Conservation (phyloP, 1,284 basidiomycete species). For the Malassezia sp. region DNA sequence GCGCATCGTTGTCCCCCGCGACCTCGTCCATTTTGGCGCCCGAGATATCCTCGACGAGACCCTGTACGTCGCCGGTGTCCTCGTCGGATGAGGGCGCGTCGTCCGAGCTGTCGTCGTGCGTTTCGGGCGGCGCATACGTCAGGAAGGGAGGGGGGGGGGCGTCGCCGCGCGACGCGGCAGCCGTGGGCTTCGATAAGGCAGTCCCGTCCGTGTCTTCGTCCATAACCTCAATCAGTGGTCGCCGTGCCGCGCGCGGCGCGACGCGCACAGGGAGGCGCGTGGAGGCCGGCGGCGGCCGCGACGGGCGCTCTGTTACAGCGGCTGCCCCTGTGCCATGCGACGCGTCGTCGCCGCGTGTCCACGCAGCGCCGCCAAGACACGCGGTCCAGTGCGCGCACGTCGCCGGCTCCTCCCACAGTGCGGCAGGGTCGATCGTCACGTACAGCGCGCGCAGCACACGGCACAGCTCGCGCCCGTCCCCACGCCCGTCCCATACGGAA, state of each 20-base stretch:
- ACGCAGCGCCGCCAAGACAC: background rate
- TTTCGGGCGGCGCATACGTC: background rate
- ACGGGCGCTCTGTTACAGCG: too few species aligned
- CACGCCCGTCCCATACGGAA: conserved; percentile 64
- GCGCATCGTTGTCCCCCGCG: conserved; percentile 13
- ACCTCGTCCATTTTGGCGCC: conserved; percentile 52
- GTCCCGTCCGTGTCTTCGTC: too few species aligned
- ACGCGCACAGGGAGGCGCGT: background rate
- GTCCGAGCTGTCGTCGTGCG: background rate
- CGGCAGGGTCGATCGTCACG: conserved; percentile 3
- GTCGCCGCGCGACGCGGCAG: too few species aligned
- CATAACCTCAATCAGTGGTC: conserved; percentile 21
- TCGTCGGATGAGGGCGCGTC: background rate
- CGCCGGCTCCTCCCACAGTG: background rate
- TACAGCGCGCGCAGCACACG: conserved; percentile 29
- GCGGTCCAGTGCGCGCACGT: background rate
- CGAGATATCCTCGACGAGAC: conserved; percentile 64
- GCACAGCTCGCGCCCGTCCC: conserved; percentile 52
- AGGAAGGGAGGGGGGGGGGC: background rate
- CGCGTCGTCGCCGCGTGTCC: background rate
- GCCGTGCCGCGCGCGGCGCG: background rate
- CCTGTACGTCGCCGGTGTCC: conserved; percentile 46
- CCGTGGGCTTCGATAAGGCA: too few species aligned
- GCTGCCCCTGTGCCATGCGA: too few species aligned
- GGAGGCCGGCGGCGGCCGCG: background rate